phyloP scores from a whole-genome alignment of 495 filamentous ascomycete genomes.

The Articulospora tetracladia region DNA sequence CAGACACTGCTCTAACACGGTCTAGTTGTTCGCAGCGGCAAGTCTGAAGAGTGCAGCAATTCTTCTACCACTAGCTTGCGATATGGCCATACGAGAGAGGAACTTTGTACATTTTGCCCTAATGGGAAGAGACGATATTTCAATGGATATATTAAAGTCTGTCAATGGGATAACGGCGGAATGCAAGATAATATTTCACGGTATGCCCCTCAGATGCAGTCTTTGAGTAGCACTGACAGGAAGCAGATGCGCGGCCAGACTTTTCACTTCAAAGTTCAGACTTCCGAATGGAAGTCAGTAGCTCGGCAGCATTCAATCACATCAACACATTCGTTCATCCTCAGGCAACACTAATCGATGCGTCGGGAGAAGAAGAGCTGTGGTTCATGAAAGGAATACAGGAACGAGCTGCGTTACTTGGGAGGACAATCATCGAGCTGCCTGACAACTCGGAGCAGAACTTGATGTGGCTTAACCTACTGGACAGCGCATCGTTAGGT shows the following conservation, averaged over 20 bases:
- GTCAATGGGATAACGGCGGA: slow-evolving; percentile 45
- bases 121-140: slow-evolving; percentile 50
- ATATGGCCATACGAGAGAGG: slow-evolving; percentile 40
- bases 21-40: slow-evolving; percentile 43
- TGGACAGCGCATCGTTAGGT: slow-evolving; percentile 67
- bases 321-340: slow-evolving; percentile 45
- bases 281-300: slow-evolving; percentile 46
- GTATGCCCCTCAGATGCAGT: slow-evolving; percentile 26
- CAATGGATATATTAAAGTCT: slow-evolving; percentile 43
- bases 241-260: slow-evolving; percentile 46
- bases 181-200: slow-evolving; percentile 53
- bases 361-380: slow-evolving; percentile 35
- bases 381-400: slow-evolving; percentile 29
- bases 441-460: slow-evolving; percentile 53
- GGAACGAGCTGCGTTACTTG: slow-evolving; percentile 12
- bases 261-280: slow-evolving; percentile 43
- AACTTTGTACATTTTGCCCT: slow-evolving; percentile 52
- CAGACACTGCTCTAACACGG: neutral
- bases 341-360: slow-evolving; percentile 47
- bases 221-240: neutral
- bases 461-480: slow-evolving; percentile 69
- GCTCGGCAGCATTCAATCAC: slow-evolving; percentile 37
- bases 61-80: slow-evolving; percentile 50
- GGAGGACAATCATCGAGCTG: slow-evolving; percentile 55
- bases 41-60: slow-evolving; percentile 46